phyloP scores from a whole-genome alignment of 805 yeast genomes.

The Monosporozyma servazzii region DNA sequence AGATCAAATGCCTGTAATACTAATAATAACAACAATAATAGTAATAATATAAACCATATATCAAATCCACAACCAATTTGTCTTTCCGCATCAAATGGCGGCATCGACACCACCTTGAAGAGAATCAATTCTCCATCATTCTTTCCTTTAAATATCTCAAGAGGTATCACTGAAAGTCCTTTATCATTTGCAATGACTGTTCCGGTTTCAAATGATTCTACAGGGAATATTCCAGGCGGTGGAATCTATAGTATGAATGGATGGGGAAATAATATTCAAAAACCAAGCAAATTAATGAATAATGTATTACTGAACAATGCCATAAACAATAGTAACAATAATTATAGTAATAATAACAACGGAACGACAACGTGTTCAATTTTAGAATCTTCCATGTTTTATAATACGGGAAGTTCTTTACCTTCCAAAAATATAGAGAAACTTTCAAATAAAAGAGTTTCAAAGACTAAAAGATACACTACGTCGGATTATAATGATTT shows the following conservation, averaged over 20 bases:
- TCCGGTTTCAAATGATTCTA: not conserved
- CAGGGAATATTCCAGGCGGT: not conserved
- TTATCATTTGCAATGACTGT: conserved; percentile 4
- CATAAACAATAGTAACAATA: not conserved
- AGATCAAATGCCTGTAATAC: not conserved
- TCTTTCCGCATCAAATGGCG: conserved; percentile 7
- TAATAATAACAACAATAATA: not conserved
- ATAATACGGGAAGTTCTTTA: not conserved
- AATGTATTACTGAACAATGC: not conserved
- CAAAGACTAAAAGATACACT: not conserved
- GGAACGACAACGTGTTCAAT: not conserved
- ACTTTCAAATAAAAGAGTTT: not conserved
- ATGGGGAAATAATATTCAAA: not conserved
- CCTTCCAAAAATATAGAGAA: not conserved
- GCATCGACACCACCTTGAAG: conserved; percentile 7
- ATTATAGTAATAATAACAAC: not conserved
- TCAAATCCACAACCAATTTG: not conserved
- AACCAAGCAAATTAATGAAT: not conserved
- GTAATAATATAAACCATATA: not conserved
- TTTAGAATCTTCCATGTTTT: not conserved
- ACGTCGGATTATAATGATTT: not conserved
- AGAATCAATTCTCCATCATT: conserved; percentile 24
- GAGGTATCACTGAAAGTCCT: conserved; percentile 27
- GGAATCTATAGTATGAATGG: not conserved
- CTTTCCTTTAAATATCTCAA: conserved; percentile 24